Percentiles rank a stretch among this genome's conserved stretches.
These are phyloP conservation scores for Corymbia citriodora DNA, from an alignment of 441 rosid genomes.

Conservation along the genomic window DNA sequence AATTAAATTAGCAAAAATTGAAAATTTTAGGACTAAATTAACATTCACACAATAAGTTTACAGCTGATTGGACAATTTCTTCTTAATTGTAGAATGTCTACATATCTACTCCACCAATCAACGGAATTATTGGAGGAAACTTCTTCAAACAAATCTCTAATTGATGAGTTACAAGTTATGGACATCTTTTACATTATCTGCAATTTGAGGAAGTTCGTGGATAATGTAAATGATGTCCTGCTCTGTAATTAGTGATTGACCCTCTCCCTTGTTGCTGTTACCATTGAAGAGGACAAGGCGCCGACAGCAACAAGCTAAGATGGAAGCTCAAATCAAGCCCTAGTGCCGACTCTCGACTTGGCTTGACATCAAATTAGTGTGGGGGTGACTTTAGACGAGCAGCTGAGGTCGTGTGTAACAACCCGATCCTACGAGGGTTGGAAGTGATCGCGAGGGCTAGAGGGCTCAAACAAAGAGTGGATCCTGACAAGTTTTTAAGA, in stretches of 20 bases:
- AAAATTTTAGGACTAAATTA: not conserved
- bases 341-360: not conserved
- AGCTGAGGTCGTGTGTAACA: not conserved
- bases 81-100: not conserved
- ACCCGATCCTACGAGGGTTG: accelerated
- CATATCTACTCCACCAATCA: not conserved
- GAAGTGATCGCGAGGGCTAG: not conserved
- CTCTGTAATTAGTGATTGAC: not conserved
- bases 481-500: not conserved
- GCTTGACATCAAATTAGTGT: not conserved
- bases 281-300: not conserved
- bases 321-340: not conserved
- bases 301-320: not conserved
- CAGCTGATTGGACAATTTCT: not conserved
- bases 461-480: not conserved
- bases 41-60: not conserved
- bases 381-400: not conserved
- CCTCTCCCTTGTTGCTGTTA: not conserved
- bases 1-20: too few species aligned
- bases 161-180: not conserved
- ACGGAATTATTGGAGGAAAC: not conserved
- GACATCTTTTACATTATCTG: too few species aligned
- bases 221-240: not conserved
- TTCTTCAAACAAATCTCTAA: not conserved
- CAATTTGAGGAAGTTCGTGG: too few species aligned